Conservation (phyloP, 352 stramenopile species). For the Phytophthora europaea region DNA sequence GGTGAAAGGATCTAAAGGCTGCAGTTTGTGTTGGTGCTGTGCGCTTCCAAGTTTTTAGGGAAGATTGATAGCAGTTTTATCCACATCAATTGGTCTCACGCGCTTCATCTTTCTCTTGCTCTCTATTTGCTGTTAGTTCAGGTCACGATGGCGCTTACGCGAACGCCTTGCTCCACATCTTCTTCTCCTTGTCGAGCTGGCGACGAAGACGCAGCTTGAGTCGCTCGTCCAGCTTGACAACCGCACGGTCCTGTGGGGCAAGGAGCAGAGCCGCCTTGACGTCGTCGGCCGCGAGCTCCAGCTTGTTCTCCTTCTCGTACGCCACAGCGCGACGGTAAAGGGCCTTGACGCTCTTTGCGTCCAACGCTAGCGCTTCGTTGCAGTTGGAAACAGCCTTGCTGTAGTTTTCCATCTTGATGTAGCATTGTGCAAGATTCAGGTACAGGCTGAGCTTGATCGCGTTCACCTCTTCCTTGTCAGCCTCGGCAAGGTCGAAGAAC, state of each 20-base stretch:
- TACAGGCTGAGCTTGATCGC: constrained; percentile 92
- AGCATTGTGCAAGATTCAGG: constrained; percentile 94
- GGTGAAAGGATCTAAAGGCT: constrained; percentile 4
- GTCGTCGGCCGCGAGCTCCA: constrained; percentile 74
- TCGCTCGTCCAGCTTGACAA: constrained; percentile 79
- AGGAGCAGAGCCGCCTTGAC: constrained; percentile 65
- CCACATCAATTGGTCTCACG: constrained; percentile 31
- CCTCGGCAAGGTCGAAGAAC: constrained; percentile 92
- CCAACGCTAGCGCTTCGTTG: constrained; percentile 82
- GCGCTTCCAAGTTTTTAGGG: constrained; percentile 18
- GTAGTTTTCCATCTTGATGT: constrained; percentile 94
- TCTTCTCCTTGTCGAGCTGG: constrained; percentile 91
- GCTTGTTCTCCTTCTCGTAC: constrained; percentile 91
- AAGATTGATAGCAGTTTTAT: constrained; percentile 40
- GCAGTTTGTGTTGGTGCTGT: constrained; percentile 27
- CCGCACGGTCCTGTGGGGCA: constrained; percentile 81
- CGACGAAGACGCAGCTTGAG: constrained; percentile 75
- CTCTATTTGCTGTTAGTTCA: constrained; percentile 9
- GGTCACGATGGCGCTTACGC: constrained; percentile 43
- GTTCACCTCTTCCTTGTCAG: constrained; percentile 89
- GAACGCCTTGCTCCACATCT: constrained; percentile 92
- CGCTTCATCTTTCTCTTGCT: constrained; percentile 13
- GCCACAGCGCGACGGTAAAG: constrained; percentile 88
- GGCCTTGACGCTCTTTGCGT: constrained; percentile 86
- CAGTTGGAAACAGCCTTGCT: constrained; percentile 87